Evolutionary conservation across 345 rosid genomes (phyloP).

Genomic region (Pseudoturritis turrita): DNA sequence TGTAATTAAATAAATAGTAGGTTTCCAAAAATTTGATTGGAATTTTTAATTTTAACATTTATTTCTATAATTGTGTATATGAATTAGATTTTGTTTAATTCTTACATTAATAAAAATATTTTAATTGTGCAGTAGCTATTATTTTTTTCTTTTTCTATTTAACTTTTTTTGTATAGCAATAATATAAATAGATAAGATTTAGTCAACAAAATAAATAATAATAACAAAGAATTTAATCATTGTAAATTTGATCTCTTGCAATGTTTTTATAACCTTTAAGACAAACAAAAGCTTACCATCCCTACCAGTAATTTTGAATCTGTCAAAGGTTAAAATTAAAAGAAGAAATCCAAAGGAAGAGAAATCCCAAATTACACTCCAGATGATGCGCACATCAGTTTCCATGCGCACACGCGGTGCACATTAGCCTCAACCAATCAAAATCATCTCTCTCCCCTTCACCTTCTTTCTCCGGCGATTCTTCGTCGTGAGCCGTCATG

Average conservation of each 20-base stretch:
- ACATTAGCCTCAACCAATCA: constrained; percentile 30
- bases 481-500: constrained; percentile 15
- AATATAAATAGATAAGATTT: background rate
- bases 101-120: background rate
- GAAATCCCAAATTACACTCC: constrained; percentile 25
- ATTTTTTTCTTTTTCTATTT: background rate
- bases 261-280: background rate
- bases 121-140: background rate
- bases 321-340: constrained; percentile 19
- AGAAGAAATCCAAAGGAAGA: constrained; percentile 7
- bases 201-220: background rate
- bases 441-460: background rate
- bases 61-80: background rate
- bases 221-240: background rate
- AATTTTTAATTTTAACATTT: background rate
- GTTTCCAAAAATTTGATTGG: too few species aligned
- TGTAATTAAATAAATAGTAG: too few species aligned
- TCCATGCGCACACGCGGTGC: constrained; percentile 41
- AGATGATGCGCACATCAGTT: constrained; percentile 37
- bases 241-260: background rate
- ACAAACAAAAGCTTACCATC: background rate
- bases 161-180: background rate
- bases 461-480: constrained; percentile 16
- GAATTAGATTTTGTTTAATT: background rate
- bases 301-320: constrained; percentile 15